A percentile compares a stretch with the other conserved stretches of the same genome.
phyloP scores from a whole-genome alignment of 106 monocot genomes.

The Xerophyta viscosa region DNA sequence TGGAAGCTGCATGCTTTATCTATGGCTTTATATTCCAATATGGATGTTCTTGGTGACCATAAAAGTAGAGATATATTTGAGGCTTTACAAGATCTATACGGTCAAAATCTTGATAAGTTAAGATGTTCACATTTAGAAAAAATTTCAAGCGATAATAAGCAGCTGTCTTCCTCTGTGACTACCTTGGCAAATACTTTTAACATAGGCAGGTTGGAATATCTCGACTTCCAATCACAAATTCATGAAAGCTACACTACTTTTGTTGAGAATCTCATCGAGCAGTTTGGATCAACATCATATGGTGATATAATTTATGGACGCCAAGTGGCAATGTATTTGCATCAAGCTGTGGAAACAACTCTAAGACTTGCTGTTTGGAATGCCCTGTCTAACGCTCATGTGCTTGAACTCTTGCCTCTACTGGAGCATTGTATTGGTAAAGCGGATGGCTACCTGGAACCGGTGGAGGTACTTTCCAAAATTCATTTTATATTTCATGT shows the following conservation, averaged over 20 bases:
- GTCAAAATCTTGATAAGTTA: slow-evolving; percentile 31
- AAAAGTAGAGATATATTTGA: slow-evolving; percentile 55
- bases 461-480: slow-evolving; percentile 51
- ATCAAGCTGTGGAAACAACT: slow-evolving; percentile 37
- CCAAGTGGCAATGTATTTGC: slow-evolving; percentile 80
- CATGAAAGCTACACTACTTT: slow-evolving; percentile 80
- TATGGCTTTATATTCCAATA: slow-evolving; percentile 42
- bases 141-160: neutral
- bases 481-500: too few relatives aligned
- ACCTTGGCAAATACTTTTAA: slow-evolving; percentile 1
- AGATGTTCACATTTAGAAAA: slow-evolving; percentile 1
- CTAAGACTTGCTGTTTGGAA: slow-evolving; percentile 80
- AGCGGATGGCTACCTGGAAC: slow-evolving; percentile 69
- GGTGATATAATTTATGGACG: slow-evolving; percentile 77
- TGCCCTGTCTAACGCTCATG: slow-evolving; percentile 50
- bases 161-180: neutral
- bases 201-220: slow-evolving; percentile 10
- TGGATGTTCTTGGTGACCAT: slow-evolving; percentile 63
- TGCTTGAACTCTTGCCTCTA: slow-evolving; percentile 74
- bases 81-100: slow-evolving; percentile 76
- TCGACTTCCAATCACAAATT: slow-evolving; percentile 53
- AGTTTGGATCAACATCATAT: slow-evolving; percentile 90
- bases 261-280: slow-evolving; percentile 75
- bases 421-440: slow-evolving; percentile 51
- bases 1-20: slow-evolving; percentile 94